These are phyloP conservation scores for Hymenoscyphus linearis DNA, from an alignment of 2,329 filamentous ascomycete species.

Conservation along the genomic window DNA sequence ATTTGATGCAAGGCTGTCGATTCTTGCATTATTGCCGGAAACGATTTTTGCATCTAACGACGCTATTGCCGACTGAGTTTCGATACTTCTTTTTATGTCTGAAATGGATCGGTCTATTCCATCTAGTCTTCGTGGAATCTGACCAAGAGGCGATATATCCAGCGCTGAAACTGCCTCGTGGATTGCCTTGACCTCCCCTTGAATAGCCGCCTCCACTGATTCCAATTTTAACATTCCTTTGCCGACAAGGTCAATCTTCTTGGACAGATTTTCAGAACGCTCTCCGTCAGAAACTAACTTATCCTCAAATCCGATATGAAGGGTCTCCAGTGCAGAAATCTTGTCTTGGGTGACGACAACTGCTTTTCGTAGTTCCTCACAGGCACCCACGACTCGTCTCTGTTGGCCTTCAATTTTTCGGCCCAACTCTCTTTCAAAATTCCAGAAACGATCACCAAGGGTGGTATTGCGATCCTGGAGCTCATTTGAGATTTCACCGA, in stretches of 20 bases:
- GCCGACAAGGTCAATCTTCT: slow-evolving; percentile 12
- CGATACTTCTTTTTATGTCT: slow-evolving; percentile 18
- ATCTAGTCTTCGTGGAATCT: slow-evolving; percentile 15
- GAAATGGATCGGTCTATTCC: slow-evolving; percentile 18
- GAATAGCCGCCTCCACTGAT: slow-evolving; percentile 14
- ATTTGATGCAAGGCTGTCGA: slow-evolving; percentile 15
- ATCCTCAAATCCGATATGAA: slow-evolving; percentile 15
- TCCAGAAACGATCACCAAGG: slow-evolving; percentile 18
- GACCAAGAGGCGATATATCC: slow-evolving; percentile 16
- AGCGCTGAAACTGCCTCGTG: slow-evolving; percentile 17
- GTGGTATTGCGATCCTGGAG: slow-evolving; percentile 23
- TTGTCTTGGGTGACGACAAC: slow-evolving; percentile 14
- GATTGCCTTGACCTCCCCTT: slow-evolving; percentile 14
- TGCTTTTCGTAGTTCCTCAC: slow-evolving; percentile 19
- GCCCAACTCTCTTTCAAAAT: slow-evolving; percentile 19
- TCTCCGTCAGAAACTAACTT: slow-evolving; percentile 7
- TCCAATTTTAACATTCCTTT: slow-evolving; percentile 18
- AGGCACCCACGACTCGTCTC: slow-evolving; percentile 15
- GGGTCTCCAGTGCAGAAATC: slow-evolving; percentile 14
- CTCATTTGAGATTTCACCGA: slow-evolving; percentile 25
- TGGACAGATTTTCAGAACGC: slow-evolving; percentile 10
- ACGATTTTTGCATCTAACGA: slow-evolving; percentile 21
- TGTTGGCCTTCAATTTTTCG: slow-evolving; percentile 22
- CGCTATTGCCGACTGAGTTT: slow-evolving; percentile 16
- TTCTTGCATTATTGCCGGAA: slow-evolving; percentile 15